Evolutionary conservation across 2,329 filamentous ascomycete genomes (phyloP).

Genomic region (Pestalotiopsis sp.): DNA sequence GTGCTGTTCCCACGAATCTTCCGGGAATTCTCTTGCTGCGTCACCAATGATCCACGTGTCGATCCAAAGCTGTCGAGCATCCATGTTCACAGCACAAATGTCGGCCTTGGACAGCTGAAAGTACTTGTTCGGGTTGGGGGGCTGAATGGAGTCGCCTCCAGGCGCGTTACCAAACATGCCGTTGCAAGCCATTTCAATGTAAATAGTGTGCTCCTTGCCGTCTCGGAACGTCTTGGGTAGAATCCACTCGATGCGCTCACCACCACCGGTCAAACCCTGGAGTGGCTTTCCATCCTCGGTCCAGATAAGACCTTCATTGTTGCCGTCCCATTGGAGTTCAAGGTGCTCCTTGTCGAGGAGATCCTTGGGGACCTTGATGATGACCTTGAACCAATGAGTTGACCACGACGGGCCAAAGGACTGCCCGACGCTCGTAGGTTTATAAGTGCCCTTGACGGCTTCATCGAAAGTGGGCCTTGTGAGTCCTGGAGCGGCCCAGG

Average conservation of each 20-base stretch:
- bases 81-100: constrained; percentile 85
- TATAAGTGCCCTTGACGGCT: constrained; percentile 74
- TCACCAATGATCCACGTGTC: constrained; percentile 97
- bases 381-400: constrained; percentile 94
- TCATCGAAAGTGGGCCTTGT: constrained; percentile 85
- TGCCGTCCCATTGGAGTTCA: constrained; percentile 96
- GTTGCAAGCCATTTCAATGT: constrained; percentile 98
- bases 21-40: constrained; percentile 87
- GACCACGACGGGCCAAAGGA: constrained; percentile 94
- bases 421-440: constrained; percentile 71
- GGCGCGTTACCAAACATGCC: constrained; percentile 95
- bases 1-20: constrained; percentile 86
- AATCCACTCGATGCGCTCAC: constrained; percentile 89
- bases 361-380: constrained; percentile 74
- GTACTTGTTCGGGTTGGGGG: constrained; percentile 81
- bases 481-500: constrained; percentile 81
- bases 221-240: constrained; percentile 80
- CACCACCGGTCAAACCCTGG: constrained; percentile 88
- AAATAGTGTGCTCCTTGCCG: constrained; percentile 85
- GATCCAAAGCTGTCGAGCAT: constrained; percentile 80
- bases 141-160: constrained; percentile 83
- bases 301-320: constrained; percentile 95
- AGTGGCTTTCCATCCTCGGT: constrained; percentile 85
- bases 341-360: constrained; percentile 77
- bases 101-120: constrained; percentile 77